These are phyloP conservation scores for Solanum sitiens DNA, from an alignment of 257 asterid genomes.

Conservation along the genomic window DNA sequence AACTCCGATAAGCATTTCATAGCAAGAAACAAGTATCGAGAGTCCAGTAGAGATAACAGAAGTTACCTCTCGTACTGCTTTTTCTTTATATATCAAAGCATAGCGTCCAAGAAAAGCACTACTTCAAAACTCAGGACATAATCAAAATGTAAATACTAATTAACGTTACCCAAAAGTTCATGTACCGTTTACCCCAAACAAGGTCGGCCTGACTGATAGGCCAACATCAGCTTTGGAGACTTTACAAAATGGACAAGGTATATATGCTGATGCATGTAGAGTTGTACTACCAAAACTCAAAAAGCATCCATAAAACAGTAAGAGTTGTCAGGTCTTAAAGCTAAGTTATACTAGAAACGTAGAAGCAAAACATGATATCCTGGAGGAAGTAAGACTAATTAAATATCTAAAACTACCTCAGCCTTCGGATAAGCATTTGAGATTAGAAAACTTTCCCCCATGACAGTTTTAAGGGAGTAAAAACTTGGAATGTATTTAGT, in stretches of 20 bases:
- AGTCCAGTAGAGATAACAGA: neutral
- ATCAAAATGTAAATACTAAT: neutral
- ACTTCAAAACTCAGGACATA: neutral
- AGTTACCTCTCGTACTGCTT: neutral
- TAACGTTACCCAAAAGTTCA: neutral
- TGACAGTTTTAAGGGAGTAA: neutral
- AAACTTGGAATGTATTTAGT: neutral
- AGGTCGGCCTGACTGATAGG: neutral
- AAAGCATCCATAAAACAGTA: neutral
- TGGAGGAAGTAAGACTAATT: neutral
- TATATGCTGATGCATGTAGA: neutral
- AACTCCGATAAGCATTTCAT: neutral
- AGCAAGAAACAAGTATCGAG: neutral
- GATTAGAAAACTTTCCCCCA: neutral
- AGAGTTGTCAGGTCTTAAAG: neutral
- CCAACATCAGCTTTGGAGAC: neutral
- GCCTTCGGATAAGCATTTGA: neutral
- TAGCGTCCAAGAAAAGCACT: neutral
- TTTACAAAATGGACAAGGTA: neutral
- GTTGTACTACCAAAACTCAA: neutral
- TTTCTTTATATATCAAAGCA: neutral
- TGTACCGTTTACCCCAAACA: neutral
- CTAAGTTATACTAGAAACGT: neutral
- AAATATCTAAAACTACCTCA: neutral
- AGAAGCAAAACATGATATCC: neutral